phyloP scores from a whole-genome alignment of 2,329 filamentous ascomycete genomes.

The Aspergillus glaucus region DNA sequence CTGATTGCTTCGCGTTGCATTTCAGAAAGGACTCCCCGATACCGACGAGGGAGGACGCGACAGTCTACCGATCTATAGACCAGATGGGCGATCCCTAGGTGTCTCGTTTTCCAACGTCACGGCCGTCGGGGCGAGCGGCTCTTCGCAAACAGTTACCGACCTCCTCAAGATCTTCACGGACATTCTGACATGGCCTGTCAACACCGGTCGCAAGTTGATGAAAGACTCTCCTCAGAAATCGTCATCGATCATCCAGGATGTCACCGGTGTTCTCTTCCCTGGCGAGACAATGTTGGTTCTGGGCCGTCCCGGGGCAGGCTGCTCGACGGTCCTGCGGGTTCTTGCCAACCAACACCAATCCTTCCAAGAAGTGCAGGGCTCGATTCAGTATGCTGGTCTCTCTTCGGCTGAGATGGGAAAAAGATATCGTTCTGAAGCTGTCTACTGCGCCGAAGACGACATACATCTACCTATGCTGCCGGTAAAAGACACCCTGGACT shows the following conservation, averaged over 20 bases:
- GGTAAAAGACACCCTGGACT: slow-evolving; percentile 68
- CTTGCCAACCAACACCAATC: slow-evolving; percentile 43
- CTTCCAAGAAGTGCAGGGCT: slow-evolving; percentile 53
- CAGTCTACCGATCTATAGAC: neutral
- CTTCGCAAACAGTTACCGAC: slow-evolving; percentile 23
- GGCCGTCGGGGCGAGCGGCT: neutral
- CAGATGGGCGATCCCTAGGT: neutral
- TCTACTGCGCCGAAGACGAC: slow-evolving; percentile 75
- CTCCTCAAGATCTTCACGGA: neutral
- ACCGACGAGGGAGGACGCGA: neutral
- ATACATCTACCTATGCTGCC: slow-evolving; percentile 69
- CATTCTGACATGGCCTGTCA: neutral
- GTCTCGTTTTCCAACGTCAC: neutral
- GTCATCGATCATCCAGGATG: neutral
- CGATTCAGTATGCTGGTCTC: slow-evolving; percentile 49
- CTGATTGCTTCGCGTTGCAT: too few species aligned
- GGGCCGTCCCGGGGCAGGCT: slow-evolving; percentile 42
- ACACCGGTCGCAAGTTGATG: neutral
- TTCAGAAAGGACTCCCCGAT: too few species aligned
- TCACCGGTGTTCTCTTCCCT: slow-evolving; percentile 50
- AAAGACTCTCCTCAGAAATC: too few species aligned
- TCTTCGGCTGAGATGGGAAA: slow-evolving; percentile 66
- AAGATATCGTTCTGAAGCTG: slow-evolving; percentile 68
- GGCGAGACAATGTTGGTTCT: slow-evolving; percentile 47
- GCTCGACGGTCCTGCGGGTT: slow-evolving; percentile 74